Percentiles rank a stretch among this genome's conserved stretches.
Evolutionary conservation across 1,139 yeast genomes (phyloP).

Genomic region (Geotrichum europaeum): DNA sequence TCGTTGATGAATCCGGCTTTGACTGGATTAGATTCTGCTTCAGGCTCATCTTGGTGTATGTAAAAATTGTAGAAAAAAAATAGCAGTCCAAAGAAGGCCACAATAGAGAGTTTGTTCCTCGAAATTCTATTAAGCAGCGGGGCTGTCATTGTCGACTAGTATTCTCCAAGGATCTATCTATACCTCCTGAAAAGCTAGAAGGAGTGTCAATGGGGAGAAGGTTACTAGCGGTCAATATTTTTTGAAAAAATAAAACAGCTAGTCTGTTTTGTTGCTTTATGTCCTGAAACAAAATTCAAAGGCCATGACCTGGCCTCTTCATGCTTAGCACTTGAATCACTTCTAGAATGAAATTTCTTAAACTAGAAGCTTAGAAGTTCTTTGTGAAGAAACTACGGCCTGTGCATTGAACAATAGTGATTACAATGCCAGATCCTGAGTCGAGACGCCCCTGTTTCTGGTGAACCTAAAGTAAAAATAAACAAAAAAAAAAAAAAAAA

Average conservation of each 20-base stretch:
- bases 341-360: too few species aligned
- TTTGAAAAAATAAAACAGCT: neutral
- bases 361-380: too few species aligned
- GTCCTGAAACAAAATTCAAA: neutral
- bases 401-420: too few species aligned
- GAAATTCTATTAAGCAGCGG: neutral
- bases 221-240: neutral
- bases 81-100: neutral
- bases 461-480: too few species aligned
- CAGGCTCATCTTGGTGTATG: neutral
- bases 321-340: too few species aligned
- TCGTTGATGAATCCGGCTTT: neutral
- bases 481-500: neutral
- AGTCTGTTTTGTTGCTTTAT: neutral
- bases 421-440: too few species aligned
- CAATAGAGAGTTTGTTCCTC: neutral
- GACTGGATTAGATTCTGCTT: neutral
- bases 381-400: too few species aligned
- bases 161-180: neutral
- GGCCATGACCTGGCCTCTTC: too few species aligned
- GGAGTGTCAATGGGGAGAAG: neutral
- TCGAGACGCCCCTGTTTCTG: too few species aligned
- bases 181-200: neutral
- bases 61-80: neutral
- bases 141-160: neutral